Percentiles rank a stretch among this genome's conserved stretches.
Conservation (phyloP, 345 rosid genomes). For the Acer saccharum region DNA sequence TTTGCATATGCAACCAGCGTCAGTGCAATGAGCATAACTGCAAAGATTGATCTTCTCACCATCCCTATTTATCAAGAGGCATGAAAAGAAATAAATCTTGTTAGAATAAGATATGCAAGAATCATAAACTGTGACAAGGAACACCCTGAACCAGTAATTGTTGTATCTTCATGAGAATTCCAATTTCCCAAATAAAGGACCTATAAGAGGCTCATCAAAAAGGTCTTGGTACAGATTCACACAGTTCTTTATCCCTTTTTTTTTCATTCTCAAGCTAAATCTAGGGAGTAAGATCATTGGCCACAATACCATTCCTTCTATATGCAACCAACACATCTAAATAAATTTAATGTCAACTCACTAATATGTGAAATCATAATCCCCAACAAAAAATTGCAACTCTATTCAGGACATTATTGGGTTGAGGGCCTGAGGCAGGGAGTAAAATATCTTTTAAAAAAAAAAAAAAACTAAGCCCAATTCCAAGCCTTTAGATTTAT, state of each 20-base stretch:
- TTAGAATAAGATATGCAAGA: conserved; percentile 4
- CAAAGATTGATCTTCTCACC: conserved; percentile 54
- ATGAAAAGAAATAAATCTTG: conserved; percentile 9
- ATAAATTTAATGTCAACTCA: neutral
- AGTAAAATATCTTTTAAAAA: too few relatives aligned
- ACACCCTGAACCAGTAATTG: neutral
- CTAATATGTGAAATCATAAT: neutral
- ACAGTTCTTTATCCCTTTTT: neutral
- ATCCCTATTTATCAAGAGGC: conserved; percentile 45
- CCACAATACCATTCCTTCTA: neutral
- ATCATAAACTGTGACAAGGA: neutral
- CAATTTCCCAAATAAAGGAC: neutral
- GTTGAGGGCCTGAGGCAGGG: too few relatives aligned
- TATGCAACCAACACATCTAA: neutral
- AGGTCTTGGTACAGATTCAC: neutral
- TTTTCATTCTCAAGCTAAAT: neutral
- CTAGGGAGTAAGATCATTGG: neutral
- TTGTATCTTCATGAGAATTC: neutral
- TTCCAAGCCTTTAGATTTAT: too few relatives aligned
- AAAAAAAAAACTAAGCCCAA: too few relatives aligned
- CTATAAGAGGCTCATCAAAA: neutral
- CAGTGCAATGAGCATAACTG: conserved; percentile 55
- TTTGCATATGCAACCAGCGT: conserved; percentile 62
- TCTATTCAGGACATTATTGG: too few relatives aligned
- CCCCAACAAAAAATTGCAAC: too few relatives aligned